phyloP scores from a whole-genome alignment of 148 eudicot genomes.

The Silene uniflora region DNA sequence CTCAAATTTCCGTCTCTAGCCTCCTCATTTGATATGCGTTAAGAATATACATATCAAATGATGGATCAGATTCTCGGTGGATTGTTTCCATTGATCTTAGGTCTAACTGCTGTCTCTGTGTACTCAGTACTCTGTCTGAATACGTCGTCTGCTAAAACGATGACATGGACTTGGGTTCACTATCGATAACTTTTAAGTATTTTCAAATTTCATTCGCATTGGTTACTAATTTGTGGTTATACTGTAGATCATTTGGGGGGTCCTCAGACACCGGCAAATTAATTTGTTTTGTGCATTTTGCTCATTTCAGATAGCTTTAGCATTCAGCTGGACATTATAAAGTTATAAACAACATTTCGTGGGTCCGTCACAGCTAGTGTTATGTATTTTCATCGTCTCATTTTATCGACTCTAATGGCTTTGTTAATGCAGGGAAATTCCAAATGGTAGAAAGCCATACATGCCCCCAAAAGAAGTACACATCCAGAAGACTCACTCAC shows the following conservation, averaged over 20 bases:
- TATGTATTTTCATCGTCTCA: background rate
- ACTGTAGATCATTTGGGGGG: background rate
- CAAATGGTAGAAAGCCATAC: conserved; percentile 24
- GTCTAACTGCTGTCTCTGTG: background rate
- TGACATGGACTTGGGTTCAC: background rate
- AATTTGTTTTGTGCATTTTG: background rate
- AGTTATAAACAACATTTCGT: no score
- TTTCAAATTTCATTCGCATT: background rate
- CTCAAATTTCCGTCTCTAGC: background rate
- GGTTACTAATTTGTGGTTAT: background rate
- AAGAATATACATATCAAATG: background rate
- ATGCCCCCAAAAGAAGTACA: conserved; percentile 38
- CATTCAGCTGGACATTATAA: no score
- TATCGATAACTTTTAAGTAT: background rate
- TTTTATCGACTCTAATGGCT: background rate
- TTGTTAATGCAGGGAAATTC: background rate
- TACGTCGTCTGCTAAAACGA: background rate
- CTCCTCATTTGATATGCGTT: background rate
- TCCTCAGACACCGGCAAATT: background rate
- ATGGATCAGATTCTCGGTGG: background rate
- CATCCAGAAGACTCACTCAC: conserved; percentile 41
- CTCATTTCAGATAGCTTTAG: no score
- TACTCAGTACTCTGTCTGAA: background rate
- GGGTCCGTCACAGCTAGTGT: no score
- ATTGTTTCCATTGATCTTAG: background rate